These are phyloP conservation scores for Apophysomyces ossiformis DNA, from an alignment of 371 early-diverging fungal species.

Conservation along the genomic window DNA sequence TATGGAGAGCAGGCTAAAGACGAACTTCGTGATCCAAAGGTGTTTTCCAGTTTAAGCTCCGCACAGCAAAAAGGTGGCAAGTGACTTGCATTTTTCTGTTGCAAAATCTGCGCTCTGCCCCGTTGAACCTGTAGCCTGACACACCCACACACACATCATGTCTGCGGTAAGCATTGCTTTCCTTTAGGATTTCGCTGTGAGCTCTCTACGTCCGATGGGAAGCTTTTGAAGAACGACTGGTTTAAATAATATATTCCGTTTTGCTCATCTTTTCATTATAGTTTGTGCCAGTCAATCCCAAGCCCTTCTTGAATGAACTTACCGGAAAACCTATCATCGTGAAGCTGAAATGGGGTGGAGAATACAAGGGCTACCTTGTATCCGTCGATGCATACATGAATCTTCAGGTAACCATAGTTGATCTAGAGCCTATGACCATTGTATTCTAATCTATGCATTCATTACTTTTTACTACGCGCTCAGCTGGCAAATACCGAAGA, in stretches of 20 bases:
- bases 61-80: no score
- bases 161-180: slow-evolving; percentile 2
- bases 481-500: slow-evolving; percentile 94
- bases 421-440: slow-evolving; percentile 5
- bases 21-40: no score
- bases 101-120: no score
- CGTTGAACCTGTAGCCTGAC: neutral
- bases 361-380: slow-evolving; percentile 93
- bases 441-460: neutral
- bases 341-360: slow-evolving; percentile 97
- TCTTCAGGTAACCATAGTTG: slow-evolving; percentile 71
- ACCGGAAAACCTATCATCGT: slow-evolving; percentile 92
- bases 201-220: neutral
- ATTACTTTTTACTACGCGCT: neutral
- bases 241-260: neutral
- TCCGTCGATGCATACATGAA: slow-evolving; percentile 98
- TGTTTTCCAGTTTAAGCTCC: no score
- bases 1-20: no score
- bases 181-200: neutral
- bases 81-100: no score
- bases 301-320: slow-evolving; percentile 92
- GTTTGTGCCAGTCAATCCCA: slow-evolving; percentile 96
- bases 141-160: slow-evolving; percentile 1
- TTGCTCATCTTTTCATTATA: slow-evolving; percentile 32
- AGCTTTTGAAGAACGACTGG: neutral